phyloP scores from a whole-genome alignment of 2,329 filamentous ascomycete genomes.

The Orbilia blumenaviensis region DNA sequence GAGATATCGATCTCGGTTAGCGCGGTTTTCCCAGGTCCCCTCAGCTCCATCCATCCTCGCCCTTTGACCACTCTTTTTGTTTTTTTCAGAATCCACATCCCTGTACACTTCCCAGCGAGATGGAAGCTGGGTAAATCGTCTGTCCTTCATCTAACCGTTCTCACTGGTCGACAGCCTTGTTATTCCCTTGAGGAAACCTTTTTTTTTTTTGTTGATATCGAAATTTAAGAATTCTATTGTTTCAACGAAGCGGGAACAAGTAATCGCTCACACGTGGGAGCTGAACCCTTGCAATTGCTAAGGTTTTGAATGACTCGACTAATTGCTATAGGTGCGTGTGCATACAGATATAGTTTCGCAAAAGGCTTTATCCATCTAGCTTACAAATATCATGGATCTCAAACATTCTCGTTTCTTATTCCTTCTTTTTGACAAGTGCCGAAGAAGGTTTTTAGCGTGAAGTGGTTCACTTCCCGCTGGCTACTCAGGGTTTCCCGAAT shows the following conservation, averaged over 20 bases:
- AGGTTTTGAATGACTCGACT: background rate
- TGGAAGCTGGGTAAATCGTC: constrained; percentile 15
- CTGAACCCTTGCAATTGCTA: background rate
- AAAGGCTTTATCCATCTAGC: too few relatives aligned
- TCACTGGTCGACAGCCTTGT: constrained; percentile 14
- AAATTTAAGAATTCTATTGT: background rate
- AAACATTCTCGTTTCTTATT: background rate
- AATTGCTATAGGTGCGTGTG: too few relatives aligned
- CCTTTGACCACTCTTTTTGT: background rate
- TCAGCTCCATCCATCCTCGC: background rate
- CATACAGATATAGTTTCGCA: background rate
- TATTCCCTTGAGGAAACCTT: background rate
- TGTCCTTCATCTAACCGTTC: constrained; percentile 2
- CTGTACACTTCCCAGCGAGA: constrained; percentile 32
- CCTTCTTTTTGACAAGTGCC: background rate
- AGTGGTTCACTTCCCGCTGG: too few relatives aligned
- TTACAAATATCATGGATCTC: background rate
- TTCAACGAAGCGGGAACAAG: background rate
- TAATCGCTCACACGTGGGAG: constrained; percentile 8
- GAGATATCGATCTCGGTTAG: constrained; percentile 11
- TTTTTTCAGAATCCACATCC: constrained; percentile 24
- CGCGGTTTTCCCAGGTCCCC: background rate
- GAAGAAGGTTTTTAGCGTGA: too few relatives aligned
- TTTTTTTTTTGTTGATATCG: too few relatives aligned
- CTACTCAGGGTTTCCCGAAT: too few relatives aligned